phyloP scores from a whole-genome alignment of 768 basidiomycete genomes.

The Trametes cingulata region DNA sequence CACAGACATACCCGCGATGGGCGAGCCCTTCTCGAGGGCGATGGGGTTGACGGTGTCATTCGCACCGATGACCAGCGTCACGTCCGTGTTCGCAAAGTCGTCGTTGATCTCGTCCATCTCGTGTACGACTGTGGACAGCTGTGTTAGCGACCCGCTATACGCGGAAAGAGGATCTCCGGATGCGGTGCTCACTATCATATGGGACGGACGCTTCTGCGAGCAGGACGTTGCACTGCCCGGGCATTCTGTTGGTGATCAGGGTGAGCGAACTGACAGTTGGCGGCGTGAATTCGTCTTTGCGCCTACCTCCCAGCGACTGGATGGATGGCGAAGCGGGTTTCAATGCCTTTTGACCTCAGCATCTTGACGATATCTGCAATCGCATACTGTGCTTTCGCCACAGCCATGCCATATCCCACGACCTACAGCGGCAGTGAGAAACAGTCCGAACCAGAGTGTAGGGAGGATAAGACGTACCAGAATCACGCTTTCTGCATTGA shows the following conservation, averaged over 20 bases:
- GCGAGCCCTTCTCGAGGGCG: conserved; percentile 80
- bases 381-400: conserved; percentile 83
- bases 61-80: conserved; percentile 89
- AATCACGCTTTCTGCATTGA: conserved; percentile 83
- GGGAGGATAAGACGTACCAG: conserved; percentile 44
- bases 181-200: conserved; percentile 67
- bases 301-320: conserved; percentile 70
- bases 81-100: conserved; percentile 84
- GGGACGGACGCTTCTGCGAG: conserved; percentile 89
- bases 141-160: background rate
- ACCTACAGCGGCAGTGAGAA: conserved; percentile 43
- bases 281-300: no score
- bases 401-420: conserved; percentile 90
- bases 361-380: conserved; percentile 74
- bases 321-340: conserved; percentile 85
- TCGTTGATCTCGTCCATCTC: conserved; percentile 97
- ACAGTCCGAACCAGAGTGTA: background rate
- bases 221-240: conserved; percentile 91
- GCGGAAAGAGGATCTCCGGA: background rate
- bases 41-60: conserved; percentile 94
- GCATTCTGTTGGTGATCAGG: conserved; percentile 57
- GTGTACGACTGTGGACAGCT: conserved; percentile 61
- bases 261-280: background rate
- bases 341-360: conserved; percentile 72
- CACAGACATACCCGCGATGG: conserved; percentile 92